phyloP scores from a whole-genome alignment of 2,329 filamentous ascomycete genomes.

The Thielaviopsis musarum region DNA sequence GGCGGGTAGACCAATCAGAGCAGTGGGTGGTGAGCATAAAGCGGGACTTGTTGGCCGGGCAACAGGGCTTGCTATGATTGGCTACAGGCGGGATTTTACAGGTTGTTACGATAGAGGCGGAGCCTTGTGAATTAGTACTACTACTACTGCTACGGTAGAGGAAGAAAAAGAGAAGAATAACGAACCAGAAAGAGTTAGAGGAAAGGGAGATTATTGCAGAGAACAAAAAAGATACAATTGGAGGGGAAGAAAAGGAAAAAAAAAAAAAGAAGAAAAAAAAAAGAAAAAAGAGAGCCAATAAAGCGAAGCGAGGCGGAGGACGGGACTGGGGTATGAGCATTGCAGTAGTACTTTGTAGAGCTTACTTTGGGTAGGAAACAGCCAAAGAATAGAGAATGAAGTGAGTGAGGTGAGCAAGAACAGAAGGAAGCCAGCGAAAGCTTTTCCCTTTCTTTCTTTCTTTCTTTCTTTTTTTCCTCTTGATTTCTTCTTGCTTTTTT shows the following conservation, averaged over 20 bases:
- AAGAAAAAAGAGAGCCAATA: neutral
- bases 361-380: neutral
- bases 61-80: conserved; percentile 9
- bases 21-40: neutral
- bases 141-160: too few species aligned
- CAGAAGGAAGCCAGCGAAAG: neutral
- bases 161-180: too few species aligned
- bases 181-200: too few species aligned
- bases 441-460: neutral
- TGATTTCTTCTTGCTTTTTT: too few species aligned
- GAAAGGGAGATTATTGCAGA: too few species aligned
- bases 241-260: neutral
- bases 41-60: conserved; percentile 4
- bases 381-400: too few species aligned
- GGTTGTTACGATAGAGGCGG: neutral
- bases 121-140: too few species aligned
- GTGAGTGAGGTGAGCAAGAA: too few species aligned
- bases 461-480: neutral
- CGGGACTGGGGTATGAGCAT: too few species aligned
- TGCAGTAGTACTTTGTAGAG: neutral
- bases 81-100: neutral
- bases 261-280: neutral
- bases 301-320: neutral
- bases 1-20: neutral
- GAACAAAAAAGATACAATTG: neutral